These are phyloP conservation scores for Chaetomium globosum DNA, from an alignment of 2,329 filamentous ascomycete genomes.

Conservation along the genomic window DNA sequence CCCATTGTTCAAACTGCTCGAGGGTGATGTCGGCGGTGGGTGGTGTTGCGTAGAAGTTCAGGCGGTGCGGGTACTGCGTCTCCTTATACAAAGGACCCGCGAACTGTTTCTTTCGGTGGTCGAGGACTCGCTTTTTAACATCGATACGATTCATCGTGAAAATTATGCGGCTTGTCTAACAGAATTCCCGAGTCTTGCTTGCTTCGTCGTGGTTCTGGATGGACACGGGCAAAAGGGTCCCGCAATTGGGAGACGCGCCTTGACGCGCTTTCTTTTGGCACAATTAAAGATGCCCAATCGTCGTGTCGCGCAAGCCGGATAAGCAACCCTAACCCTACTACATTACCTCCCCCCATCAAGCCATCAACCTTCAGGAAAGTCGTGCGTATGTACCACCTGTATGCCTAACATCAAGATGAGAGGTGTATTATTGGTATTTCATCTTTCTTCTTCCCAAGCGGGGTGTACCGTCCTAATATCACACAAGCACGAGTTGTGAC, in stretches of 20 bases:
- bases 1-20: conserved; percentile 98
- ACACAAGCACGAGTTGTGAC: no score
- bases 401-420: background rate
- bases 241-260: conserved; percentile 33
- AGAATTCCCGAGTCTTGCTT: conserved; percentile 12
- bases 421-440: no score
- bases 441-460: no score
- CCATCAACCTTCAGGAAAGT: no score
- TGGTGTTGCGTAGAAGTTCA: conserved; percentile 88
- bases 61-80: conserved; percentile 76
- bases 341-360: no score
- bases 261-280: conserved; percentile 30
- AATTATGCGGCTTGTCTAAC: background rate
- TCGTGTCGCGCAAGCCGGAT: background rate
- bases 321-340: conserved; percentile 27
- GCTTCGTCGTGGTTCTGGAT: conserved; percentile 4
- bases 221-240: background rate
- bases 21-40: conserved; percentile 93
- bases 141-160: conserved; percentile 57
- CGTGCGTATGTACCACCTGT: no score
- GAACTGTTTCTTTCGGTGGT: conserved; percentile 86
- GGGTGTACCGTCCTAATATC: no score
- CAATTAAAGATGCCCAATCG: conserved; percentile 35
- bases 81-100: conserved; percentile 75
- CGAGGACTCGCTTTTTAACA: conserved; percentile 76